phyloP scores from a whole-genome alignment of 495 filamentous ascomycete genomes.

The Bombardia bombarda region DNA sequence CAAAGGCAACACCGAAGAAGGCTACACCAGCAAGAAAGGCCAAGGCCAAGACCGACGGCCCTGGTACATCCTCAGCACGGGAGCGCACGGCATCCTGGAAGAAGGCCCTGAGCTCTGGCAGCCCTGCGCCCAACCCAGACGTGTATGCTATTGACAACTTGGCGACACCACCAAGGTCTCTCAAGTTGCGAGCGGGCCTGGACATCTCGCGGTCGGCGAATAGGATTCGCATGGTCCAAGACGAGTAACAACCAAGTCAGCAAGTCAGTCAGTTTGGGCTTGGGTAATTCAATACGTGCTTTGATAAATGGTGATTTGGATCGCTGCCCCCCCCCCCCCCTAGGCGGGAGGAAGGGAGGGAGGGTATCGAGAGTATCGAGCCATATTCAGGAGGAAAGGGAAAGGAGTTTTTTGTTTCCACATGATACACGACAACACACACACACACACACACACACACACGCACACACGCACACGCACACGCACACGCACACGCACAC shows the following conservation, averaged over 20 bases:
- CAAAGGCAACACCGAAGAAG: too few species aligned
- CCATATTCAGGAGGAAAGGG: background rate
- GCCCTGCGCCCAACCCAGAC: constrained; percentile 2
- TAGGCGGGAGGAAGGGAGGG: background rate
- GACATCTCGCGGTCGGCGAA: background rate
- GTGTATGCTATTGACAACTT: background rate
- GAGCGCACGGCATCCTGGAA: constrained; percentile 13
- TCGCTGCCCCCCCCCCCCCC: background rate
- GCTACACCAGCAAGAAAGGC: too few species aligned
- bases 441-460: too few species aligned
- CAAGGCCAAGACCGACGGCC: background rate
- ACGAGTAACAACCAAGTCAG: background rate
- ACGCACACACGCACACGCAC: too few species aligned
- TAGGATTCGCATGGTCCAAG: constrained; percentile 1
- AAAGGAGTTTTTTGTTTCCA: background rate
- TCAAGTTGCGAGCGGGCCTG: background rate
- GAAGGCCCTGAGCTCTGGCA: too few species aligned
- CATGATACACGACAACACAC: too few species aligned
- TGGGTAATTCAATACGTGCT: too few species aligned
- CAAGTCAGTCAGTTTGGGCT: too few species aligned
- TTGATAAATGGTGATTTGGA: background rate
- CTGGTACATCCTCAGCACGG: constrained; percentile 4
- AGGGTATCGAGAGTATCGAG: too few species aligned
- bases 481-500: too few species aligned
- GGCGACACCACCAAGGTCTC: background rate